A percentile compares a stretch with the other conserved stretches of the same genome.
These are phyloP conservation scores for Rutidosis leptorrhynchoides DNA, from an alignment of 129 eudicot genomes.

Conservation along the genomic window DNA sequence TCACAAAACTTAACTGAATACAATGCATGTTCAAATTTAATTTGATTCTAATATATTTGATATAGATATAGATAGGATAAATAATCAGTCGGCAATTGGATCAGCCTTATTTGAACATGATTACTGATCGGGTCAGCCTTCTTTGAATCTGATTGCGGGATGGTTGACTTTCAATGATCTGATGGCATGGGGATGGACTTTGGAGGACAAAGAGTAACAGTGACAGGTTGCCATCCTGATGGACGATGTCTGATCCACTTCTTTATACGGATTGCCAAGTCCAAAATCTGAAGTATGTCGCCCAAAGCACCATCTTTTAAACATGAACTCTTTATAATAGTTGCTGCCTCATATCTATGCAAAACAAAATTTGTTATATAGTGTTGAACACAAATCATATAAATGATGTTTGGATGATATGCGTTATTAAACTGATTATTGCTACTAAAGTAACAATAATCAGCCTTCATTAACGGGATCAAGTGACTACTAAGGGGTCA, in stretches of 20 bases:
- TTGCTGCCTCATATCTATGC: slow-evolving; percentile 80
- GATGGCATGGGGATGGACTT: slow-evolving; percentile 54
- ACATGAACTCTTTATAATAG: slow-evolving; percentile 61
- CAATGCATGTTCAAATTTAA: too few relatives aligned
- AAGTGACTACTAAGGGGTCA: too few relatives aligned
- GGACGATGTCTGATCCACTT: slow-evolving; percentile 62
- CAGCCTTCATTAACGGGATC: too few relatives aligned
- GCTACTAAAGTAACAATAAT: too few relatives aligned
- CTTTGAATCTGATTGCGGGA: slow-evolving; percentile 28
- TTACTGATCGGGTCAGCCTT: too few relatives aligned
- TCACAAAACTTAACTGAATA: too few relatives aligned
- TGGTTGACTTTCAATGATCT: slow-evolving; percentile 27
- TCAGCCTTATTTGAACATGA: too few relatives aligned
- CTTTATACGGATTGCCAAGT: slow-evolving; percentile 61
- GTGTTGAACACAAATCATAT: neutral
- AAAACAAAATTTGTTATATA: slow-evolving; percentile 8
- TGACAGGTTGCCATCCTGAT: slow-evolving; percentile 92
- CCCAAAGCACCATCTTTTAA: slow-evolving; percentile 68
- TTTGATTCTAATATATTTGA: too few relatives aligned
- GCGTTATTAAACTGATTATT: too few relatives aligned
- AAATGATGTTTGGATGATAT: too few relatives aligned
- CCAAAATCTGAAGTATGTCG: slow-evolving; percentile 66
- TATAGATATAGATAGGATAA: too few relatives aligned
- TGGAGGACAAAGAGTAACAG: slow-evolving; percentile 48
- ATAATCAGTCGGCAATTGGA: too few relatives aligned